phyloP scores from a whole-genome alignment of 495 filamentous ascomycete species.

The Pyrenopolyporus hunteri region DNA sequence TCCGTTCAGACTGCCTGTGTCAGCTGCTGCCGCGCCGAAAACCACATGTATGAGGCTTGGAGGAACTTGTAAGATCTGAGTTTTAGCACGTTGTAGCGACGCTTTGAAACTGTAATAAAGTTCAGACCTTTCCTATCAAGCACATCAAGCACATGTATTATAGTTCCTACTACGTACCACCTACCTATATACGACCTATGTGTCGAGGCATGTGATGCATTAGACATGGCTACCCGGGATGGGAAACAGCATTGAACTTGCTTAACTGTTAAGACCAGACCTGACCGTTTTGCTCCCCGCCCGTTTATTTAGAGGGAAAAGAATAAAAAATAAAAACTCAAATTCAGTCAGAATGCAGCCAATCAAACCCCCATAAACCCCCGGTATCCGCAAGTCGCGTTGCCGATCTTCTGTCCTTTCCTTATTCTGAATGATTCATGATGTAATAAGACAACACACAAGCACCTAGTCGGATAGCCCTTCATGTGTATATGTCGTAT shows the following conservation, averaged over 20 bases:
- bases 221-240: no score
- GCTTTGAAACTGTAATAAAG: background rate
- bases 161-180: no score
- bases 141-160: no score
- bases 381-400: conserved; percentile 31
- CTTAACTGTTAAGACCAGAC: no score
- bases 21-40: no score
- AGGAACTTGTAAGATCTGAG: background rate
- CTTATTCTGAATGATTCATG: conserved; percentile 29
- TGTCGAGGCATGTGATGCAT: no score
- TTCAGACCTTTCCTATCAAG: background rate
- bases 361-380: conserved; percentile 16
- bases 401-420: conserved; percentile 25
- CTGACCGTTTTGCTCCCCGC: conserved; percentile 6
- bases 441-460: conserved; percentile 25
- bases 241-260: no score
- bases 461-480: no score
- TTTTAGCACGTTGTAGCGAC: background rate
- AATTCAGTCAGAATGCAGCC: conserved; percentile 7
- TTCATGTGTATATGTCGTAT: background rate
- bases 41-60: background rate
- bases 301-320: no score
- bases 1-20: no score
- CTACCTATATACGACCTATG: no score
- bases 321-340: no score